Evolutionary conservation across 176 grass and related monocot genomes (phyloP).

Genomic region (barley (Hordeum vulgare)): DNA sequence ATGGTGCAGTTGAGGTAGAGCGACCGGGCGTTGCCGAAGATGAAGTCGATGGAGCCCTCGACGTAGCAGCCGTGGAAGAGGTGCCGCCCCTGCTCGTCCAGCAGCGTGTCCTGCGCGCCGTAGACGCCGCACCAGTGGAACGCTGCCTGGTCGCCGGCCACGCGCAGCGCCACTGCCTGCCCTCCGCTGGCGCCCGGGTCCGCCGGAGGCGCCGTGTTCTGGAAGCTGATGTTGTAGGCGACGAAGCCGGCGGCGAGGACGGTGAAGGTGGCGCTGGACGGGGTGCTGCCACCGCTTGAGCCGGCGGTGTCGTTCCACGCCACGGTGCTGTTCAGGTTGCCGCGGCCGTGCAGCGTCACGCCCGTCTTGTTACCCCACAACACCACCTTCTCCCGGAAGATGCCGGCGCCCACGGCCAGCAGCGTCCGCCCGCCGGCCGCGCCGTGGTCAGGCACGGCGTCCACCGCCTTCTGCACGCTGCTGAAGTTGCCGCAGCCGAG

Average conservation of each 20-base stretch:
- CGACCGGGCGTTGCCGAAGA: conserved; percentile 71
- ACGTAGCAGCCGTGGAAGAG: conserved; percentile 64
- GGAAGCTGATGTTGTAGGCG: conserved; percentile 69
- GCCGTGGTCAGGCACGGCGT: conserved; percentile 51
- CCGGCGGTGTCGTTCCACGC: conserved; percentile 75
- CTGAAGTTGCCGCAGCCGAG: conserved; percentile 73
- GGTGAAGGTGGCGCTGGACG: conserved; percentile 52
- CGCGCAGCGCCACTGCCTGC: conserved; percentile 70
- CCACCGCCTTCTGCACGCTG: conserved; percentile 63
- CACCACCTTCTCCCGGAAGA: conserved; percentile 78
- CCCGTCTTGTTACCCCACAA: conserved; percentile 63
- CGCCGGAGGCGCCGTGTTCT: conserved; percentile 56
- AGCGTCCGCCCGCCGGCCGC: conserved; percentile 26
- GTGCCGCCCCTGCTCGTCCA: conserved; percentile 73
- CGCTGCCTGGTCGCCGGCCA: conserved; percentile 64
- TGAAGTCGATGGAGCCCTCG: conserved; percentile 92
- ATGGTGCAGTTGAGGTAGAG: conserved; percentile 80
- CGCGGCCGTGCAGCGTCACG: conserved; percentile 59
- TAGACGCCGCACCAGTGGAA: conserved; percentile 84
- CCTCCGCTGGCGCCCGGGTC: conserved; percentile 45
- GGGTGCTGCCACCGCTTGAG: conserved; percentile 60
- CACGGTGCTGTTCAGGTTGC: conserved; percentile 53
- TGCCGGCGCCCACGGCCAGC: conserved; percentile 55
- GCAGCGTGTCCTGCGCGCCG: conserved; percentile 71
- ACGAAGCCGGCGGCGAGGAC: conserved; percentile 53